Evolutionary conservation across 2,329 filamentous ascomycete genomes (phyloP).

Genomic region (Allantophomopsis cytisporea): DNA sequence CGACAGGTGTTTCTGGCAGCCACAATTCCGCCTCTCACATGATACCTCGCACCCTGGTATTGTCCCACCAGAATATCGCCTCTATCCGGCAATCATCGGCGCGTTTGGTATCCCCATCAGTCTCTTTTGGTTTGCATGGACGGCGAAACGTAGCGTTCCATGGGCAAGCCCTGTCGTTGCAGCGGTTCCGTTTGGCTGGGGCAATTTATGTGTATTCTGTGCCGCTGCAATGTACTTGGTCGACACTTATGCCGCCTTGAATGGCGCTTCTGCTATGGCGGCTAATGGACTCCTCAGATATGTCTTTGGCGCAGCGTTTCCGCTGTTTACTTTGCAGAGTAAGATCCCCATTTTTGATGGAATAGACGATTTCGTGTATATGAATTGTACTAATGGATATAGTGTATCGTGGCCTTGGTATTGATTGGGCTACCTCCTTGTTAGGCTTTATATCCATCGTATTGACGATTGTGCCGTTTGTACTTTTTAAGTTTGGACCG

Average conservation of each 20-base stretch:
- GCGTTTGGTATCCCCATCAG: constrained; percentile 33
- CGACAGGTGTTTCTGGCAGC: constrained; percentile 26
- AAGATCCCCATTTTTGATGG: constrained; percentile 9
- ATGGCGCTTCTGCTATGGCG: constrained; percentile 42
- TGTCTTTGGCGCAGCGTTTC: constrained; percentile 39
- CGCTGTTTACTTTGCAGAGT: constrained; percentile 45
- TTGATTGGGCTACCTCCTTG: constrained; percentile 23
- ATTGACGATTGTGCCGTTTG: constrained; percentile 36
- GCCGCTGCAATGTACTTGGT: constrained; percentile 29
- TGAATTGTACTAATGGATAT: not conserved
- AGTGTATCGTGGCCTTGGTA: constrained; percentile 22
- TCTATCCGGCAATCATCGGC: constrained; percentile 45
- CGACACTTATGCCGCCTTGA: constrained; percentile 39
- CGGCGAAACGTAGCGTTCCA: constrained; percentile 26
- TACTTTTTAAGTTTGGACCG: constrained; percentile 34
- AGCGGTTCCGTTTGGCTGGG: constrained; percentile 43
- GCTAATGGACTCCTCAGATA: constrained; percentile 47
- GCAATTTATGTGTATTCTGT: constrained; percentile 45
- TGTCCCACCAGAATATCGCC: constrained; percentile 37
- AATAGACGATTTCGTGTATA: not conserved
- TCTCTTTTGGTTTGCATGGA: constrained; percentile 50
- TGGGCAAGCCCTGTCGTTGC: constrained; percentile 37
- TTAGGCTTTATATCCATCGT: constrained; percentile 31
- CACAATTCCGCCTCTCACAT: constrained; percentile 4
- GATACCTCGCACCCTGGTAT: constrained; percentile 3